A percentile compares a stretch with the other conserved stretches of the same genome.
Conservation (phyloP, 192 early-diverging fungal species). For the Diversispora epigaea region DNA sequence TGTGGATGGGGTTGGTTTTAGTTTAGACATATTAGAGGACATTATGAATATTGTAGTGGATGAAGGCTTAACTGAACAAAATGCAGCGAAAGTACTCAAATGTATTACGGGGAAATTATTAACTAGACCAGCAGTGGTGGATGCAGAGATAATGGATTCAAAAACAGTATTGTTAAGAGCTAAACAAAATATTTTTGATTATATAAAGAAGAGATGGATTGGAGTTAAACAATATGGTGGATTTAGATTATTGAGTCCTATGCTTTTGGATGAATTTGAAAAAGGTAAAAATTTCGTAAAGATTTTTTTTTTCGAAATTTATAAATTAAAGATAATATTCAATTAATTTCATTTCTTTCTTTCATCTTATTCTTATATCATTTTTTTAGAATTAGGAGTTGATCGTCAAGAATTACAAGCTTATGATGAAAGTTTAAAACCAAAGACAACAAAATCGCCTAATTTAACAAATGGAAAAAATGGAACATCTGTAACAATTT, state of each 20-base stretch:
- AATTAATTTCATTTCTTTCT: no score
- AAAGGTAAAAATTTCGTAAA: constrained; percentile 25
- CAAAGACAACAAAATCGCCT: constrained; percentile 6
- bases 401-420: constrained; percentile 2
- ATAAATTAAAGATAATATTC: not conserved
- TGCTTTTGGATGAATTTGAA: constrained; percentile 24
- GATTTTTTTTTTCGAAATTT: not conserved
- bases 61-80: constrained; percentile 27
- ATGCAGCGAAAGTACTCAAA: constrained; percentile 2
- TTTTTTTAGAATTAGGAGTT: constrained; percentile 18
- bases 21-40: constrained; percentile 30
- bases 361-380: not conserved
- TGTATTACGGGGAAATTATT: constrained; percentile 31
- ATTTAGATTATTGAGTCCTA: constrained; percentile 5
- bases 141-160: constrained; percentile 25
- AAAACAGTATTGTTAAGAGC: constrained; percentile 13
- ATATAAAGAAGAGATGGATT: constrained; percentile 29
- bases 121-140: constrained; percentile 14
- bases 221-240: constrained; percentile 26
- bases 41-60: constrained; percentile 28
- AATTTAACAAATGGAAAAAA: not conserved
- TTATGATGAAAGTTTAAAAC: not conserved
- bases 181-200: constrained; percentile 30
- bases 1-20: constrained; percentile 31
- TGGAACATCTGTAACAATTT: no score